Conservation (phyloP, 495 filamentous ascomycete genomes). For the Penicillium lividum region DNA sequence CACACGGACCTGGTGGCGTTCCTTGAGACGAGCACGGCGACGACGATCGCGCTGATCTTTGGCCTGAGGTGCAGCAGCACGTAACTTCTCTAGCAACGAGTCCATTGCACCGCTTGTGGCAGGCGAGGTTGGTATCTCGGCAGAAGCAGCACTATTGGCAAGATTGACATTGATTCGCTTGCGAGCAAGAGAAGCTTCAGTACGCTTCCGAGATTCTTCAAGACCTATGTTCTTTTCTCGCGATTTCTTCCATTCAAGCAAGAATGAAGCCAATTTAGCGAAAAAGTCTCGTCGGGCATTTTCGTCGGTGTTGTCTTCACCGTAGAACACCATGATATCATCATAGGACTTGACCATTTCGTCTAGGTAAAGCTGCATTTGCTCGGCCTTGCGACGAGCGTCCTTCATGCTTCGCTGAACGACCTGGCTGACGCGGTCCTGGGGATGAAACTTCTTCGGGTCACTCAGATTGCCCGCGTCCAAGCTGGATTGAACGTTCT, state of each 20-base stretch:
- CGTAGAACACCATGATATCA: conserved; percentile 96
- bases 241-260: conserved; percentile 93
- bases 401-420: conserved; percentile 96
- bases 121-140: conserved; percentile 61
- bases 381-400: conserved; percentile 91
- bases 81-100: conserved; percentile 90
- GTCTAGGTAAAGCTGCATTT: conserved; percentile 90
- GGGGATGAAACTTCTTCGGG: conserved; percentile 95
- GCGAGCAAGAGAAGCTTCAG: conserved; percentile 87
- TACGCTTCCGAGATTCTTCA: conserved; percentile 80
- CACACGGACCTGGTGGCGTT: conserved; percentile 87
- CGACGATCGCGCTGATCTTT: conserved; percentile 84
- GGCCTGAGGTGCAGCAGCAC: conserved; percentile 87
- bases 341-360: conserved; percentile 90
- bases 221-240: conserved; percentile 84
- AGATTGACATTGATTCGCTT: conserved; percentile 71
- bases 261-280: conserved; percentile 86
- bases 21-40: conserved; percentile 82
- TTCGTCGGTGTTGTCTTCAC: conserved; percentile 89
- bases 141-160: conserved; percentile 42
- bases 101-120: conserved; percentile 91
- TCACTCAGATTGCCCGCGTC: conserved; percentile 95
- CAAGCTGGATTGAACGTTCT: conserved; percentile 86
- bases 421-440: conserved; percentile 90
- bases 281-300: conserved; percentile 97